Evolutionary conservation across 768 basidiomycete genomes (phyloP).

Genomic region (Exidia glandulosa): DNA sequence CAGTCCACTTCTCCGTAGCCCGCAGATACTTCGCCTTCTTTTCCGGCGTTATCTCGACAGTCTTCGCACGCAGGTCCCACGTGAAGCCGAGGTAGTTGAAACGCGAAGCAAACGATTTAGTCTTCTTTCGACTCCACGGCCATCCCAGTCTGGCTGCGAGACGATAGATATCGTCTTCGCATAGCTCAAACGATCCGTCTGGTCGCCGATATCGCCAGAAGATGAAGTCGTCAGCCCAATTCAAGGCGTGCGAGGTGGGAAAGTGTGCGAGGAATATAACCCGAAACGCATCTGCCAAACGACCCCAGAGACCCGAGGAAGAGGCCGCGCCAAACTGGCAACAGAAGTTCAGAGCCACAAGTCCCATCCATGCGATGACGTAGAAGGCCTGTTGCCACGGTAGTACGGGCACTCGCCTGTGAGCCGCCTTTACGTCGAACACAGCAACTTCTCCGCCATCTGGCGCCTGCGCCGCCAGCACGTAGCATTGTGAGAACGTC

Average conservation of each 20-base stretch:
- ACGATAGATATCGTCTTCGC: slow-evolving; percentile 18
- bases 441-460: slow-evolving; percentile 3
- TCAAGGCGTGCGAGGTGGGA: slow-evolving; percentile 12
- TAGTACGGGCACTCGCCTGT: background rate
- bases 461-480: slow-evolving; percentile 4
- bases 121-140: slow-evolving; percentile 26
- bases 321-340: slow-evolving; percentile 20
- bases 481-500: slow-evolving; percentile 5
- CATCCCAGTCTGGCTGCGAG: slow-evolving; percentile 19
- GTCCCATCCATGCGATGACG: slow-evolving; percentile 13
- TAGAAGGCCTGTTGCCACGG: slow-evolving; percentile 12
- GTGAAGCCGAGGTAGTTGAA: slow-evolving; percentile 29
- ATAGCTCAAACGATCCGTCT: background rate
- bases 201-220: slow-evolving; percentile 8
- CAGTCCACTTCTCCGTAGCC: slow-evolving; percentile 12
- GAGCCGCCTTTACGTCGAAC: slow-evolving; percentile 6
- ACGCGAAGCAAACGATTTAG: slow-evolving; percentile 12
- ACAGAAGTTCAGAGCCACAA: slow-evolving; percentile 23
- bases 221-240: slow-evolving; percentile 32
- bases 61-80: slow-evolving; percentile 21
- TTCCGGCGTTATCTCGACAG: slow-evolving; percentile 18
- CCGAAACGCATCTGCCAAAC: slow-evolving; percentile 21
- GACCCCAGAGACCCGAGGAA: slow-evolving; percentile 22
- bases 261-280: slow-evolving; percentile 14
- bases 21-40: slow-evolving; percentile 22